A percentile compares a stretch with the other conserved stretches of the same genome.
Conservation (phyloP, 768 basidiomycete genomes). For the Phanerodontia chrysosporium region DNA sequence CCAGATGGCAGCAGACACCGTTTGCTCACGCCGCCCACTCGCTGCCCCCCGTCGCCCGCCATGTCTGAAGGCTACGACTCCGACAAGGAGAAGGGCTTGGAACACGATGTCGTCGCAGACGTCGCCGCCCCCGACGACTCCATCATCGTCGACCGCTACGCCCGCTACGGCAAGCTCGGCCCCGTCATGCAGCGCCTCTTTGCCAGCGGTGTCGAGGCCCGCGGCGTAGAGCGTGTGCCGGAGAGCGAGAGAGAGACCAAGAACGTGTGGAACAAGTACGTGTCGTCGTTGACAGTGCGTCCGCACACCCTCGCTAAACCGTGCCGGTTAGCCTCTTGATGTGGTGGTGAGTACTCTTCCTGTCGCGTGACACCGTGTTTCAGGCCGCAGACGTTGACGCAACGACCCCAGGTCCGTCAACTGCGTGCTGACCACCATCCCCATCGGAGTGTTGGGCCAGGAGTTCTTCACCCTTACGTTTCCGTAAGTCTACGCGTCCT, state of each 20-base stretch:
- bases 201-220: slow-evolving; percentile 46
- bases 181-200: slow-evolving; percentile 33
- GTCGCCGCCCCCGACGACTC: slow-evolving; percentile 14
- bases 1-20: neutral
- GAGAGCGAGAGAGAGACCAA: slow-evolving; percentile 43
- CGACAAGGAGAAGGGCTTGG: slow-evolving; percentile 23
- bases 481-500: slow-evolving; percentile 26
- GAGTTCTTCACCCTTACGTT: slow-evolving; percentile 46
- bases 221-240: slow-evolving; percentile 51
- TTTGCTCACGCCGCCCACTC: slow-evolving; percentile 6
- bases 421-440: slow-evolving; percentile 37
- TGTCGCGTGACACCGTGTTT: neutral
- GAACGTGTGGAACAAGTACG: slow-evolving; percentile 42
- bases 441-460: slow-evolving; percentile 47
- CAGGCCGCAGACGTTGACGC: neutral
- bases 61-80: slow-evolving; percentile 15
- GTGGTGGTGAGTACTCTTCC: slow-evolving; percentile 37
- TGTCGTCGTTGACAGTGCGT: slow-evolving; percentile 4
- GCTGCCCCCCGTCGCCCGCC: neutral
- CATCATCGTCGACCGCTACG: slow-evolving; percentile 20
- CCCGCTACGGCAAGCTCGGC: slow-evolving; percentile 19
- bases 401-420: slow-evolving; percentile 39
- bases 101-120: slow-evolving; percentile 7
- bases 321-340: slow-evolving; percentile 33
- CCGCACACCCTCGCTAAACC: neutral